A percentile compares a stretch with the other conserved stretches of the same genome.
Conservation (phyloP, 257 asterid species). For the Osmanthus fragrans region DNA sequence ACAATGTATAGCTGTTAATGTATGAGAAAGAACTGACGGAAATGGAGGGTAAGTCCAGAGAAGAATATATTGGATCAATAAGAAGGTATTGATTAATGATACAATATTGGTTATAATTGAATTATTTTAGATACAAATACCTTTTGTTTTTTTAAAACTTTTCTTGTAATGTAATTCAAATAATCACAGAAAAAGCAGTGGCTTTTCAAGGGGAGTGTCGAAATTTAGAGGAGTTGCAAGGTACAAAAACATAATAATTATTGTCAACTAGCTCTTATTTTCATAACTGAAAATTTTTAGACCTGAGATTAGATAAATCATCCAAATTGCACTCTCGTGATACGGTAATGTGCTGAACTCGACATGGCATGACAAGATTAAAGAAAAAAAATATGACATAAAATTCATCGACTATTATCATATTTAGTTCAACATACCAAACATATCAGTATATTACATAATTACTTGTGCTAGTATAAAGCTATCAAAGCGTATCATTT, state of each 20-base stretch:
- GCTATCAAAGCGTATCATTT: not conserved
- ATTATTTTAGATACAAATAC: not conserved
- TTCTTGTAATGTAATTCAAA: not conserved
- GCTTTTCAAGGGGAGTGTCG: constrained; percentile 85
- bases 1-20: constrained; percentile 46
- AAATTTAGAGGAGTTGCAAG: constrained; percentile 91
- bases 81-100: constrained; percentile 43
- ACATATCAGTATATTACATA: not conserved
- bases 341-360: not conserved
- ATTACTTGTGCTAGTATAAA: not conserved
- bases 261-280: not conserved
- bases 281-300: not conserved
- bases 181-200: constrained; percentile 76
- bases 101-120: not conserved
- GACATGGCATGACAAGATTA: not conserved
- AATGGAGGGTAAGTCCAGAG: constrained; percentile 83
- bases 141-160: not conserved
- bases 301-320: not conserved
- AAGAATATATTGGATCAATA: constrained; percentile 83
- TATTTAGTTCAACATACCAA: not conserved
- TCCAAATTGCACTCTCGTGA: not conserved
- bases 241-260: constrained; percentile 19
- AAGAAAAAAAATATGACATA: not conserved
- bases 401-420: not conserved
- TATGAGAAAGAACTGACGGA: constrained; percentile 58